A percentile compares a stretch with the other conserved stretches of the same genome.
These are phyloP conservation scores for Gossypium mustelinum DNA, from an alignment of 345 rosid species.

Conservation along the genomic window DNA sequence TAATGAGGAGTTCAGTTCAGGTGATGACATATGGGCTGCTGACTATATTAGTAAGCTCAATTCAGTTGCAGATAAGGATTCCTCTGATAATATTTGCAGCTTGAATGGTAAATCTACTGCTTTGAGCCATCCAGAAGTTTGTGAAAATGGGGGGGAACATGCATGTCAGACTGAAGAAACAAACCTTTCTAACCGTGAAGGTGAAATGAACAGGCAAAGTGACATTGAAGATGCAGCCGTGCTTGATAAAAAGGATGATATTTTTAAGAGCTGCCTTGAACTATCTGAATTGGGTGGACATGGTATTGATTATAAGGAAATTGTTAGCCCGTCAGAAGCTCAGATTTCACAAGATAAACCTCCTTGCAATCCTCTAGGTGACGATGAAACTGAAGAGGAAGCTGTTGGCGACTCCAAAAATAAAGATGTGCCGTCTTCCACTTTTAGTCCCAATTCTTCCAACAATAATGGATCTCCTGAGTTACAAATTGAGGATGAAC, in stretches of 20 bases:
- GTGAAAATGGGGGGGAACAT: slow-evolving; percentile 37
- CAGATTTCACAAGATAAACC: slow-evolving; percentile 25
- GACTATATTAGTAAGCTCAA: slow-evolving; percentile 44
- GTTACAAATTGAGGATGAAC: slow-evolving; percentile 7
- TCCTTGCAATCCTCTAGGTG: slow-evolving; percentile 18
- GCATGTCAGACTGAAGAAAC: slow-evolving; percentile 26
- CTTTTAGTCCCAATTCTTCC: slow-evolving; percentile 18
- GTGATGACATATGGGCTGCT: slow-evolving; percentile 51
- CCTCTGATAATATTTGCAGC: slow-evolving; percentile 16
- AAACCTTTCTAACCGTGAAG: slow-evolving; percentile 22
- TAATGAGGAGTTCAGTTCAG: slow-evolving; percentile 54
- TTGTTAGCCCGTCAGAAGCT: slow-evolving; percentile 26
- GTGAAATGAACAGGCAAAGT: background rate
- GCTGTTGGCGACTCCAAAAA: slow-evolving; percentile 17
- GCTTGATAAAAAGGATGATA: slow-evolving; percentile 31
- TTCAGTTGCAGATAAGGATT: slow-evolving; percentile 31
- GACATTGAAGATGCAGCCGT: slow-evolving; percentile 8
- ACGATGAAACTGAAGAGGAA: slow-evolving; percentile 32
- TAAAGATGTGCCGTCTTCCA: slow-evolving; percentile 23
- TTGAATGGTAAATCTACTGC: slow-evolving; percentile 22
- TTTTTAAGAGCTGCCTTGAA: slow-evolving; percentile 49
- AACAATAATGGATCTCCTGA: slow-evolving; percentile 12
- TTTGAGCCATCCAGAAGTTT: slow-evolving; percentile 25
- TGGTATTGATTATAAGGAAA: slow-evolving; percentile 25
- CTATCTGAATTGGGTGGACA: slow-evolving; percentile 35